Base-by-base conservation (phyloP, 2,329 filamentous ascomycete genomes). In the Zymoseptoria pseudotritici region DNA sequence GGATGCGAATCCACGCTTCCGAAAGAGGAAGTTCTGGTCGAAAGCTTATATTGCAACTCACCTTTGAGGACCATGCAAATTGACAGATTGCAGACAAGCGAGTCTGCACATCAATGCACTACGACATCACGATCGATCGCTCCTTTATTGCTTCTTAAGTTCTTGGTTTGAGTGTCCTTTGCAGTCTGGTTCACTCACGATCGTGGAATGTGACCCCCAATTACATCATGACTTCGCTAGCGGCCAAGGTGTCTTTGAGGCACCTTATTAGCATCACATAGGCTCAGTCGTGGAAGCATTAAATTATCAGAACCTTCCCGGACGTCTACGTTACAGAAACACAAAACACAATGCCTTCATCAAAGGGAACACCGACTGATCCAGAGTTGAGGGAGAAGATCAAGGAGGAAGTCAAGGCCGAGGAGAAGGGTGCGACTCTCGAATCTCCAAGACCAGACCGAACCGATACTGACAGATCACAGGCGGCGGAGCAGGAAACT, bases 361-460 rank as follows among this genome's bases (percentile, higher is more conserved):
- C 68, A 2, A 72, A 72, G 58, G 70, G 70, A 56, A 66, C 70
- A 56, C 70, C 70, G 10, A 71, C 69, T 1, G 69, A 72, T 60
- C 70, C 70, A 1, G 69, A 71, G 54, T 56, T 72, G 55, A 61
- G 70, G 13, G 69, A 71, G 58, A 67, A 65, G 62, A 65, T 72
- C 60, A 71, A 72, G 62, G 69, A 72, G 60, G 70, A 72, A 58
- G 70, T 72, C 26, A 71, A 71, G 61, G 55, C 56, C 11, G 69
- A 71, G 54, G 67, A 70, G 62, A 72, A n/a, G n/a, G n/a, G n/a
- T n/a, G n/a, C n/a, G n/a, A n/a, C n/a, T n/a, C n/a, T n/a, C n/a
- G n/a, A n/a, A n/a, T n/a, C n/a, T n/a, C n/a, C n/a, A n/a, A n/a
- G n/a, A n/a, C n/a, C n/a, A n/a, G n/a, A n/a, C n/a, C n/a, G n/a